Percentiles rank a stretch among this genome's conserved stretches.
These are phyloP conservation scores for Pseudogymnoascus sp. DNA, from an alignment of 2,329 filamentous ascomycete species.

Conservation along the genomic window DNA sequence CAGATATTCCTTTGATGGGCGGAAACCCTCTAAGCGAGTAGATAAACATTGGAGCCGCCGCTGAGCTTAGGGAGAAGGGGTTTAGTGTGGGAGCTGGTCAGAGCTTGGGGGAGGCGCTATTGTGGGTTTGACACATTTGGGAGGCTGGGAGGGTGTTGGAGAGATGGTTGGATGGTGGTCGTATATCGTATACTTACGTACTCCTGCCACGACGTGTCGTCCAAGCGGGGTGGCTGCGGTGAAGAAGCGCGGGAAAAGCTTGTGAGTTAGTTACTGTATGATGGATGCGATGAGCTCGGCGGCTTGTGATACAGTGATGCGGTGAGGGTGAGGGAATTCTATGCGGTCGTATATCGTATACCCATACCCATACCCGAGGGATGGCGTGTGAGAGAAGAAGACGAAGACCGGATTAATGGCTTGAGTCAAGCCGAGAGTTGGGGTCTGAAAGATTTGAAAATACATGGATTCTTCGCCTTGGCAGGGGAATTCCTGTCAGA, in stretches of 20 bases:
- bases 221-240: not conserved
- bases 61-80: not conserved
- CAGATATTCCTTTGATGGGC: not conserved
- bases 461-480: not conserved
- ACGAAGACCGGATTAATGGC: not conserved
- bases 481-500: not conserved
- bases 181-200: constrained; percentile 1
- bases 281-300: not conserved
- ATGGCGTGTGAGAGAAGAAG: not conserved
- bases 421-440: not conserved
- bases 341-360: not conserved
- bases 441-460: not conserved
- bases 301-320: not conserved
- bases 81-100: not conserved
- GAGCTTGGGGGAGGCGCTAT: not conserved
- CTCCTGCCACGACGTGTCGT: not conserved
- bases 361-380: not conserved
- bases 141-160: not conserved
- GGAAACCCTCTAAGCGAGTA: not conserved
- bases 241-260: not conserved
- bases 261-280: not conserved
- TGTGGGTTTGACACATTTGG: not conserved
- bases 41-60: not conserved
- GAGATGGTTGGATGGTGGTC: not conserved
- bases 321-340: not conserved